These are phyloP conservation scores for Paecilomyces sp. DNA, from an alignment of 2,329 filamentous ascomycete species.

Conservation along the genomic window DNA sequence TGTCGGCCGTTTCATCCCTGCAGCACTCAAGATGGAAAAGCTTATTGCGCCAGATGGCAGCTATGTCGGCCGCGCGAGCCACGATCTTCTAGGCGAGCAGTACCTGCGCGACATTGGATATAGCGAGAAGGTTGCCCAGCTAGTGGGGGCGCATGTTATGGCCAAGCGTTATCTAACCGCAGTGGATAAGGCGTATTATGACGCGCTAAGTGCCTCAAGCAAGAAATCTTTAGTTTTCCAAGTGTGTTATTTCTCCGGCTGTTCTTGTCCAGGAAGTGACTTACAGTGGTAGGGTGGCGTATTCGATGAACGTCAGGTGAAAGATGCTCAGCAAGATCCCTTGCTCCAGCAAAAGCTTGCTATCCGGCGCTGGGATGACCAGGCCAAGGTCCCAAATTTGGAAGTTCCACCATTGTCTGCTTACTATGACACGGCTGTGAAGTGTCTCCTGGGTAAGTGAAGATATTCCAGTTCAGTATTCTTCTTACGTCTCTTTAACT, in stretches of 20 bases:
- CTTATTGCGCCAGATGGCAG: conserved; percentile 18
- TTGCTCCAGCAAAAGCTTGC: conserved; percentile 18
- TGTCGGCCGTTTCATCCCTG: conserved; percentile 24
- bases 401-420: conserved; percentile 13
- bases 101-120: conserved; percentile 22
- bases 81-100: conserved; percentile 21
- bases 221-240: conserved; percentile 20
- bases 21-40: conserved; percentile 16
- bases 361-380: conserved; percentile 20
- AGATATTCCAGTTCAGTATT: background rate
- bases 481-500: background rate
- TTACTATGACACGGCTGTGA: conserved; percentile 16
- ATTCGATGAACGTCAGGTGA: conserved; percentile 13
- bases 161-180: conserved; percentile 22
- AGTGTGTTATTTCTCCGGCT: conserved; percentile 8
- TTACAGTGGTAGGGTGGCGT: conserved; percentile 13
- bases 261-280: background rate
- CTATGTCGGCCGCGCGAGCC: conserved; percentile 18
- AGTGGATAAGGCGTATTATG: conserved; percentile 18
- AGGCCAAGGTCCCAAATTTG: conserved; percentile 16
- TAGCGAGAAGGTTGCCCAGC: conserved; percentile 19
- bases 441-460: conserved; percentile 9
- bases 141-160: conserved; percentile 25
- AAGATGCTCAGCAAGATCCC: conserved; percentile 17
- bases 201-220: conserved; percentile 20